Evolutionary conservation across 805 yeast genomes (phyloP), one percentile per base, ranked within the genome.

Genomic region (Wickerhamiella vanderwaltii): DNA sequence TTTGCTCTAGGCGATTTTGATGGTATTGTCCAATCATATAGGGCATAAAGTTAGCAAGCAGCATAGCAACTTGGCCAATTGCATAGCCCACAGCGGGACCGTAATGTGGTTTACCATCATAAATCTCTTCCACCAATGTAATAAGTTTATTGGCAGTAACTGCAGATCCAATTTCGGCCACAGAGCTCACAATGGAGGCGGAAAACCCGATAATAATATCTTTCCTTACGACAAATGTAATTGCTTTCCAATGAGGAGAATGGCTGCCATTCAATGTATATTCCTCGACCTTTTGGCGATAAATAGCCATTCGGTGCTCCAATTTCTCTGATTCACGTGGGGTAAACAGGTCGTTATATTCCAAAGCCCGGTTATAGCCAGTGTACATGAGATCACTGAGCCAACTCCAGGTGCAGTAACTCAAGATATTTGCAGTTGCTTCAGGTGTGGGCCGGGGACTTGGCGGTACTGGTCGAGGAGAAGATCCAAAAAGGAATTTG

Each of bases 11-110:
- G 9, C 26, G 7, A 11, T 23, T 11, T 7, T 11, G 9, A 7
- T 7, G 26, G 11, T 23, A 23, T 23, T 11, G 9, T 7, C 9
- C 26, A 7, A 7, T 7, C 7, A 23, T 7, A 7, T 7, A 7
- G 7, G 26, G 7, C 11, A 11, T 23, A 23, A 23, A 23, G 9
- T 11, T 11, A 23, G 22, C 7, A 6, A 33, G 26, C 16, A 22
- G 25, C 26, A 33, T 9, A n/a, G 15, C 31, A 28, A n/a, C 6
- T 7, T 81, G 67, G 16, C 87, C 94, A 37, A 85, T 61, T 6
- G 87, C 79, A 50, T 73, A 80, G 6, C 91, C 94, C 13, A 82
- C 66, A 45, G 94, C 95, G 31, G 61, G 64, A 11, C 42, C 36
- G 9, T 38, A 24, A 16, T 19, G 13, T 19, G 7, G 12, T 6